Evolutionary conservation across 2,329 filamentous ascomycete genomes (phyloP).

Genomic region (Rosellinia necatrix): DNA sequence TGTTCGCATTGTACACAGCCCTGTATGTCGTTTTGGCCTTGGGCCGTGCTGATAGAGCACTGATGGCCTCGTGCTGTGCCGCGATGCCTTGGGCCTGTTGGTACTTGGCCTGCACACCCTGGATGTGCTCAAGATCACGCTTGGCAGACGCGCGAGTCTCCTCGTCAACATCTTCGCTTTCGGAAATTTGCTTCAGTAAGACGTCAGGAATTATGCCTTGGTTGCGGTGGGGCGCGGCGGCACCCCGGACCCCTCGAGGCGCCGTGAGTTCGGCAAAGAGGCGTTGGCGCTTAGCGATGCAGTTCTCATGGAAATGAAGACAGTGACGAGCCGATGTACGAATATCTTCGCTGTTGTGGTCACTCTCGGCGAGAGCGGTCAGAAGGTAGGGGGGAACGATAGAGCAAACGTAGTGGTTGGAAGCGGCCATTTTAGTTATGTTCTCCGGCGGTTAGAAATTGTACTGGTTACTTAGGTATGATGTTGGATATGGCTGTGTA

Average conservation of each 20-base stretch:
- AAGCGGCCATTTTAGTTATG: slow-evolving; percentile 33
- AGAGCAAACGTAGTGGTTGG: slow-evolving; percentile 40
- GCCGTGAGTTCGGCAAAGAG: slow-evolving; percentile 43
- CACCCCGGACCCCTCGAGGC: slow-evolving; percentile 39
- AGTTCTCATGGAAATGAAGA: slow-evolving; percentile 42
- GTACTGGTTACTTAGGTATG: slow-evolving; percentile 7
- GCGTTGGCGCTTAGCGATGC: slow-evolving; percentile 41
- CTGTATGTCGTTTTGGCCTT: slow-evolving; percentile 44
- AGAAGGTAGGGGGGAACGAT: slow-evolving; percentile 55
- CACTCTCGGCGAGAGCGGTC: slow-evolving; percentile 47
- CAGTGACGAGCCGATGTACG: slow-evolving; percentile 45
- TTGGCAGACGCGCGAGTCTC: slow-evolving; percentile 44
- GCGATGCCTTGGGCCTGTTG: slow-evolving; percentile 36
- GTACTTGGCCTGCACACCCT: slow-evolving; percentile 41
- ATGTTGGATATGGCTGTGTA: slow-evolving; percentile 15
- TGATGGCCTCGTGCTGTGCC: slow-evolving; percentile 26
- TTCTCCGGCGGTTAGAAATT: neutral
- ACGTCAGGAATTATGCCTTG: slow-evolving; percentile 46
- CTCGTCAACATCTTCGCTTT: slow-evolving; percentile 46
- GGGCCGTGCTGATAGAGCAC: slow-evolving; percentile 17
- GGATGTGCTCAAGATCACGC: slow-evolving; percentile 47
- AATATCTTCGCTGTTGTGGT: slow-evolving; percentile 44
- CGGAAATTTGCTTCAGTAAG: slow-evolving; percentile 46
- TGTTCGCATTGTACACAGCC: slow-evolving; percentile 51
- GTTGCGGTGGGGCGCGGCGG: slow-evolving; percentile 21